Evolutionary conservation across 768 basidiomycete species (phyloP), one percentile per base, ranked within the genome.

Genomic region (Boletus patriciae): DNA sequence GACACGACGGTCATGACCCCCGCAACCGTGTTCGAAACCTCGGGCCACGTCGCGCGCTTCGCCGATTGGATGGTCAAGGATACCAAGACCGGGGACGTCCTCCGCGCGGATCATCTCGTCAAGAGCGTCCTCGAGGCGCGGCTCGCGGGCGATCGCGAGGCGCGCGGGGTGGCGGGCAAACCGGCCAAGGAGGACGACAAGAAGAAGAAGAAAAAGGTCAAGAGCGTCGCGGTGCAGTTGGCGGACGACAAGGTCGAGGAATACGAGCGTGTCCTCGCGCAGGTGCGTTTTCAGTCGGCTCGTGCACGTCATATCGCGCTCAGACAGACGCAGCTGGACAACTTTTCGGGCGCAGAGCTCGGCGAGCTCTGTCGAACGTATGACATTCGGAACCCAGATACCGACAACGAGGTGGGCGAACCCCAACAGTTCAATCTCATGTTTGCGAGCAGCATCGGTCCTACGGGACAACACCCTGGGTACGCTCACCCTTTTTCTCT

Each of bases 41-140:
- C 94, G 34, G 95, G 97, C 29, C 97, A 98, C 76, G 96, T 98
- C 58, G 95, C 94, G 42, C 85, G 95, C 62, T 99, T 98, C 69
- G 92, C 96, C 6, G 97, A 99, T 70, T 99, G 95, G 96, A 98
- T 98, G 96, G 92, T 93, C 68, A 97, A 96, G 77, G 96, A 98
- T 65, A 77, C 78, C 25, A 86, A 92, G 77, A 95, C 90, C n/a
- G 94, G 94, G 44, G 94, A 98, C 66, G 95, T 98, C 46, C 85
- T 97, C 65, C 88, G 96, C 44, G 96, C 96, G 25, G 95, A 98
- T 72, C 97, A 98, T 74, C 83, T 98, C 18, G 94, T 98, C 60
- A 94, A 94, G 71, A 87, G 78, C 63, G 95, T 98, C 44, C 80
- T 98, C 44, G 90, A 96, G 74, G 92, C 92, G 6, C 79, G 95